Evolutionary conservation across 192 early-diverging fungal genomes (phyloP), one percentile per base, ranked within the genome.

Genomic region (Mortierella alpina): DNA sequence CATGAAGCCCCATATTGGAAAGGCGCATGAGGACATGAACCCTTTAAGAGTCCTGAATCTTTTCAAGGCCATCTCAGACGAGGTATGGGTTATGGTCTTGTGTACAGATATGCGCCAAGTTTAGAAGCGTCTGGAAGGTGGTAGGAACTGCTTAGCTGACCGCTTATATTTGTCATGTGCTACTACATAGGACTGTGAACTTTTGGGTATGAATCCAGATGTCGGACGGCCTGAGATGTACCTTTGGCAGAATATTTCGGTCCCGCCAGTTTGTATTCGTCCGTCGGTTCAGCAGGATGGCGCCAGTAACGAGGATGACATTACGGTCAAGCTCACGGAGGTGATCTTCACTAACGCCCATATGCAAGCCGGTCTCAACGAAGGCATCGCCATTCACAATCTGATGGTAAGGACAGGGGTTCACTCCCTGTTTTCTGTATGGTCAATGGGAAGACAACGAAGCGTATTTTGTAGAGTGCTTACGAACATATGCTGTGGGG

Each of bases 261-360:
- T 99, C 7, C 98, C 98, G 4, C 98, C 98, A 18, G 94, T 94
- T 11, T 95, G 94, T 78, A 96, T 99, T 73, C 93, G 98, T 18
- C 97, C 98, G 0, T 97, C 96, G 5, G 93, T 99, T 45, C 92
- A 93, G 7, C 95, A 96, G 83, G 97, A 99, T 71, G 95, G 93
- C 63, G 91, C 93, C 62, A 97, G 94, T 86, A 97, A 93, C 57
- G 97, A 99, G 81, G 98, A 99, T 64, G 97, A 98, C 80, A 84
- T 99, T 70, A 99, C 98, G 2, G 96, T 95, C 42, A 94, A 99
- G 69, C 82, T 97, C 46, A 94, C 95, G 1, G 98, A 99, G 76
- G 96, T 99, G 44, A 92, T 98, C 51, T 93, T 94, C 55, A 94
- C 93, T 53, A 99, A 96, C 70, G 86, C 91, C 12, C 87, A 91